These are phyloP conservation scores for Spathaspora sp. DNA, from an alignment of 805 yeast genomes.

Conservation along the genomic window DNA sequence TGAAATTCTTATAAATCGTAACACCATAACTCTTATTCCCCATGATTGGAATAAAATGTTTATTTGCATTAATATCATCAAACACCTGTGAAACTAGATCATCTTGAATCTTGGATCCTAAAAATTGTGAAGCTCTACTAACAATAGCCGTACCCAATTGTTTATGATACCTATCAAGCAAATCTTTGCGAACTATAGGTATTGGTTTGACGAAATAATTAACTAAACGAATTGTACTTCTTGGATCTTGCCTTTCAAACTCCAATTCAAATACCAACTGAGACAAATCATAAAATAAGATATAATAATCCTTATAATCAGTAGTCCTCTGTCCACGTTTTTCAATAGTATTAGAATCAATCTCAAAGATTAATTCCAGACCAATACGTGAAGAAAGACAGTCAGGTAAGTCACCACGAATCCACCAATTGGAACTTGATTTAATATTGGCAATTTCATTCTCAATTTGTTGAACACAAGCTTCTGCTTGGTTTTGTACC, in stretches of 20 bases:
- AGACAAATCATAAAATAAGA: slow-evolving; percentile 70
- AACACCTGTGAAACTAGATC: slow-evolving; percentile 20
- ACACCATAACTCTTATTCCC: slow-evolving; percentile 73
- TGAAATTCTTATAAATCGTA: slow-evolving; percentile 54
- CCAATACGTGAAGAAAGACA: slow-evolving; percentile 37
- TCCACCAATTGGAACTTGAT: slow-evolving; percentile 61
- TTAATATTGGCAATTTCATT: slow-evolving; percentile 26
- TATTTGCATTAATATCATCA: slow-evolving; percentile 9
- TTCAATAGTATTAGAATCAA: slow-evolving; percentile 51
- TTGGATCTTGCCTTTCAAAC: slow-evolving; percentile 54
- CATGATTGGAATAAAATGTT: slow-evolving; percentile 46
- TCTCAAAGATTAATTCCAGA: slow-evolving; percentile 56
- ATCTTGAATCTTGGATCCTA: slow-evolving; percentile 29
- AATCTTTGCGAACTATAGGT: slow-evolving; percentile 44
- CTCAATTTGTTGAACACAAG: slow-evolving; percentile 19
- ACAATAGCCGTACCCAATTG: slow-evolving; percentile 51
- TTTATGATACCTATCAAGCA: slow-evolving; percentile 46
- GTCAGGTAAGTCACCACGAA: slow-evolving; percentile 55
- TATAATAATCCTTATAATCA: slow-evolving; percentile 60
- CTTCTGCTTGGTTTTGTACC: slow-evolving; percentile 28
- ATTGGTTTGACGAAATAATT: slow-evolving; percentile 31
- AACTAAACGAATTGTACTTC: slow-evolving; percentile 38
- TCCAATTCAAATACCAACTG: slow-evolving; percentile 58
- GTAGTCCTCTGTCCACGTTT: slow-evolving; percentile 56
- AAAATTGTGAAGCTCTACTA: slow-evolving; percentile 23